These are phyloP conservation scores for Pinus taeda DNA, from an alignment of 75 land plant species.

Conservation along the genomic window DNA sequence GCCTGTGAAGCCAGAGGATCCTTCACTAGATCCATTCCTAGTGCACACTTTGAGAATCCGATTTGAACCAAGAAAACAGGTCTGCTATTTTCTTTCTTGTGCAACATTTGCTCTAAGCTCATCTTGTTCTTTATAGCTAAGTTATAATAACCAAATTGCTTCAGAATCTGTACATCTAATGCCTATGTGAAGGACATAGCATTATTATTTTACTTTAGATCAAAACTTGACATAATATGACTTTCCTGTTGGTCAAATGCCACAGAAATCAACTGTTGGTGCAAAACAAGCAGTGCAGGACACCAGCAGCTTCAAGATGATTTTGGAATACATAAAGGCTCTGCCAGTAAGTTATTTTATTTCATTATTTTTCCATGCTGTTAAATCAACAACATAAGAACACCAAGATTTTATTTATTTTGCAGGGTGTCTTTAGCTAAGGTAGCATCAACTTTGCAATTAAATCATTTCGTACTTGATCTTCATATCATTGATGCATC, in stretches of 20 bases:
- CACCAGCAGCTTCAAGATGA: conserved; percentile 69
- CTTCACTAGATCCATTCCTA: conserved; percentile 90
- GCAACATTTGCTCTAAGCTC: neutral
- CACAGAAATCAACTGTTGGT: conserved; percentile 6
- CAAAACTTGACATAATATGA: conserved; percentile 2
- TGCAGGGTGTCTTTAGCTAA: neutral
- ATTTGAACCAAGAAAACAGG: conserved; percentile 95
- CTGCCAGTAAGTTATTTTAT: conserved; percentile 62
- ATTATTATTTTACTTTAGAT: neutral
- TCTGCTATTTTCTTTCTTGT: conserved; percentile 8
- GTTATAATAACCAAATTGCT: neutral
- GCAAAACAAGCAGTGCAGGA: conserved; percentile 32
- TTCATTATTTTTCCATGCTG: neutral
- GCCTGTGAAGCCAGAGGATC: conserved; percentile 87
- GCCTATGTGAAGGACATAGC: neutral
- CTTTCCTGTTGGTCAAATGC: neutral
- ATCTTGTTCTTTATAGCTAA: neutral
- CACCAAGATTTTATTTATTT: neutral
- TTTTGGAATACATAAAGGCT: conserved; percentile 90
- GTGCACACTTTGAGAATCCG: conserved; percentile 89
- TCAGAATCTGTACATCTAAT: neutral
- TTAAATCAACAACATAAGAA: conserved; percentile 7
- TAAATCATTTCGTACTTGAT: neutral
- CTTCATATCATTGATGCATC: neutral
- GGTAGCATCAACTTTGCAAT: neutral